phyloP scores from a whole-genome alignment of 2,329 filamentous ascomycete genomes.

The Claviceps lovelessii region DNA sequence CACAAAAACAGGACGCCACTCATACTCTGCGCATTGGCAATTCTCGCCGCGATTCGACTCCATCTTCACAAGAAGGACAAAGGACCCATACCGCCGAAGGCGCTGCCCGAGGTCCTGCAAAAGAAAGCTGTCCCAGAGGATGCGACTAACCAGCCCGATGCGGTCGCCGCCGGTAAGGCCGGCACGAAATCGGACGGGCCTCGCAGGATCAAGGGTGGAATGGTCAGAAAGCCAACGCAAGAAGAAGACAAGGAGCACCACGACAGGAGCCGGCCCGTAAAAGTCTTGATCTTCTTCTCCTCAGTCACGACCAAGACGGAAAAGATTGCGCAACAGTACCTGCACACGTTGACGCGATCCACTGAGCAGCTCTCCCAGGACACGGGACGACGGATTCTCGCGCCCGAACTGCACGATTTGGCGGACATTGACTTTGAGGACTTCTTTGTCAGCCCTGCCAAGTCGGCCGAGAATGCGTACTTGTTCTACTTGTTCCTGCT shows the following conservation, averaged over 20 bases:
- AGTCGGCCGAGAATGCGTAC: slow-evolving; percentile 38
- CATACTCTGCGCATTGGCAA: slow-evolving; percentile 23
- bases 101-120: slow-evolving; percentile 23
- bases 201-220: slow-evolving; percentile 32
- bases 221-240: slow-evolving; percentile 18
- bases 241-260: slow-evolving; percentile 12
- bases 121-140: slow-evolving; percentile 6
- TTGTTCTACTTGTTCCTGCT: slow-evolving; percentile 75
- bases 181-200: slow-evolving; percentile 27
- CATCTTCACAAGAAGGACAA: slow-evolving; percentile 27
- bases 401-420: slow-evolving; percentile 59
- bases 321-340: slow-evolving; percentile 51
- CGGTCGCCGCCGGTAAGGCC: slow-evolving; percentile 11
- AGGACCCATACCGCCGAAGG: slow-evolving; percentile 20
- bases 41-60: slow-evolving; percentile 25
- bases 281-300: slow-evolving; percentile 75
- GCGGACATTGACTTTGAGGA: slow-evolving; percentile 86
- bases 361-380: slow-evolving; percentile 34
- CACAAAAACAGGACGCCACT: slow-evolving; percentile 31
- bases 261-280: slow-evolving; percentile 35
- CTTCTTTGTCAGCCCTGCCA: slow-evolving; percentile 69
- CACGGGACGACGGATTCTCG: slow-evolving; percentile 26
- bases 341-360: slow-evolving; percentile 36
- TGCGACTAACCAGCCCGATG: background rate
- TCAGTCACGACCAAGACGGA: slow-evolving; percentile 77